These are phyloP conservation scores for Canavalia gladiata DNA, from an alignment of 306 rosid genomes.

Conservation along the genomic window DNA sequence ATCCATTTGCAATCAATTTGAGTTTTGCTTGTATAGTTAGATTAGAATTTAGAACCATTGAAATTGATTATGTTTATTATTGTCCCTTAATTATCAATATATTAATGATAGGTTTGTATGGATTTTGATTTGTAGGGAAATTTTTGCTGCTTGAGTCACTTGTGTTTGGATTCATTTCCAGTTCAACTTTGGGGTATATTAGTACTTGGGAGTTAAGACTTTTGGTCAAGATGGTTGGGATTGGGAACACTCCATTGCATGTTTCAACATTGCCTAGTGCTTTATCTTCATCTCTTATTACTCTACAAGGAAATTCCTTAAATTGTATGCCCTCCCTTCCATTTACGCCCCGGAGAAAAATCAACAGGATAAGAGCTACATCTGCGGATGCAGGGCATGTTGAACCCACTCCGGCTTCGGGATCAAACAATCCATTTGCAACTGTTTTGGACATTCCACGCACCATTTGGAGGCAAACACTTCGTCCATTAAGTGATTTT, in stretches of 20 bases:
- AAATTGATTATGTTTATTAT: conserved; percentile 18
- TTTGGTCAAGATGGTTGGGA: conserved; percentile 64
- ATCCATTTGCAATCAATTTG: neutral
- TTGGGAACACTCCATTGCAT: conserved; percentile 60
- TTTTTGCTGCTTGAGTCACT: conserved; percentile 31
- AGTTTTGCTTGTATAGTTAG: neutral
- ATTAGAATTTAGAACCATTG: conserved; percentile 6
- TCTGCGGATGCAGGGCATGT: conserved; percentile 66
- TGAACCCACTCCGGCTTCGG: conserved; percentile 66
- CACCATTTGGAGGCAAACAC: conserved; percentile 75
- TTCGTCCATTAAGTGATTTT: conserved; percentile 84
- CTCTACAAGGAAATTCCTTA: conserved; percentile 51
- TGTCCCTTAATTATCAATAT: neutral
- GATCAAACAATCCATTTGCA: conserved; percentile 63
- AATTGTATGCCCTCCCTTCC: conserved; percentile 65
- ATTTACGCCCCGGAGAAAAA: conserved; percentile 46
- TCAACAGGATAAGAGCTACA: conserved; percentile 60
- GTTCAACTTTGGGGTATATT: conserved; percentile 22
- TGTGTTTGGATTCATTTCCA: conserved; percentile 22
- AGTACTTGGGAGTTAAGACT: conserved; percentile 4
- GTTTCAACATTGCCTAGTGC: conserved; percentile 62
- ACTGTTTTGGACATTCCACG: conserved; percentile 74
- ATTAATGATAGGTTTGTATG: conserved; percentile 1
- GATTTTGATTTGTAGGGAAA: conserved; percentile 7
- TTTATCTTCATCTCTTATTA: conserved; percentile 58